Evolutionary conservation across 2,329 filamentous ascomycete species (phyloP).

Genomic region (Xenoacremonium recifei): DNA sequence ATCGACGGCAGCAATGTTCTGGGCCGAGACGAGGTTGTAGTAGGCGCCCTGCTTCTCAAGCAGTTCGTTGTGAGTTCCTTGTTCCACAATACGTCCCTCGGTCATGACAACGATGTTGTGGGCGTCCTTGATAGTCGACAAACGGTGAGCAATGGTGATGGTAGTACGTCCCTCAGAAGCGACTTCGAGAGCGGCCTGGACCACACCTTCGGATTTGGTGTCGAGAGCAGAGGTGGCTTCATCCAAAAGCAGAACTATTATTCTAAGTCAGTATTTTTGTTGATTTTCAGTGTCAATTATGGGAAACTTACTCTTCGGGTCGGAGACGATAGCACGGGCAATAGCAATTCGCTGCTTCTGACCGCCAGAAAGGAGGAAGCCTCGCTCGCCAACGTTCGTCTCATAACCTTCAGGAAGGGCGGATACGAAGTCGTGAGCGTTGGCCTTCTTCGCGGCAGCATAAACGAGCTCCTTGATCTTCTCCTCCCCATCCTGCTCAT

Average conservation of each 20-base stretch:
- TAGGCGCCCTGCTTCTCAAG: constrained; percentile 72
- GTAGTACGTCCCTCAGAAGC: constrained; percentile 87
- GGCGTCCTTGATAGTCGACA: constrained; percentile 91
- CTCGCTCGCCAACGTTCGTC: constrained; percentile 92
- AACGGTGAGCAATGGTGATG: constrained; percentile 91
- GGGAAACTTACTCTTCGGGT: constrained; percentile 66
- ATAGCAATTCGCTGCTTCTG: constrained; percentile 98
- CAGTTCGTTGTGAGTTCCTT: constrained; percentile 82
- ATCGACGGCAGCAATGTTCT: constrained; percentile 69
- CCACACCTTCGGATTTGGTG: constrained; percentile 90
- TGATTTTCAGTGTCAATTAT: background rate
- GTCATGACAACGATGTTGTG: constrained; percentile 97
- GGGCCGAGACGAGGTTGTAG: constrained; percentile 81
- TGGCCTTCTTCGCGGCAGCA: constrained; percentile 83
- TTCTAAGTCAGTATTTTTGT: constrained; percentile 9
- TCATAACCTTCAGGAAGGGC: constrained; percentile 84
- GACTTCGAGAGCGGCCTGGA: constrained; percentile 87
- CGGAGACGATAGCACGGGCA: constrained; percentile 83
- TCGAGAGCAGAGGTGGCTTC: constrained; percentile 94
- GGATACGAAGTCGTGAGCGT: constrained; percentile 89
- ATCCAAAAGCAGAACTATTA: constrained; percentile 77
- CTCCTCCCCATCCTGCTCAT: constrained; percentile 65
- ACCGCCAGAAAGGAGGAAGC: constrained; percentile 87
- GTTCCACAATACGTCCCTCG: constrained; percentile 82
- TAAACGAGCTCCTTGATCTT: constrained; percentile 69